Base-by-base conservation (phyloP, 2,329 filamentous ascomycete genomes). In the Fusarium compactum region DNA sequence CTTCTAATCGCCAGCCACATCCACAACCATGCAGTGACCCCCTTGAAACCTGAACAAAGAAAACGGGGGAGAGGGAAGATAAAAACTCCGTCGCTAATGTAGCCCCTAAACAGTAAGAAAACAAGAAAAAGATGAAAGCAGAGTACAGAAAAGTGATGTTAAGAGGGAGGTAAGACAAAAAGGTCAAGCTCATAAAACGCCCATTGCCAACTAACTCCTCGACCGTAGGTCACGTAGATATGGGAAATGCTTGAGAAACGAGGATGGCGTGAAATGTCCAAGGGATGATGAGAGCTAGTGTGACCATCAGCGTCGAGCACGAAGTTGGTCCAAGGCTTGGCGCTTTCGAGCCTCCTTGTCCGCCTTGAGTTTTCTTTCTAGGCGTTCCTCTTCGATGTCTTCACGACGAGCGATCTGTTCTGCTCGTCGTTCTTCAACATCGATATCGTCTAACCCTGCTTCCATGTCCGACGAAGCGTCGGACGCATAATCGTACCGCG, bases 401-500 rank as follows among this genome's bases (percentile, higher is more conserved):
- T 95, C 92, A 48, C 85, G 85, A 46, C 87, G 87, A 25, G 91
- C 92, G 58, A 86, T 83, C 30, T 82, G 80, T 64, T 90, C 86
- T 4, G 92, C 91, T 52, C 82, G 77, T 48, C 84, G 82, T 77
- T 95, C 92, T 78, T 95, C 92, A 38, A 86, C 82, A 65, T 94
- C 91, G 55, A 95, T 87, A 72, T 94, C 92, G 65, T 90, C 90
- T 40, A 91, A 78, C 34, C 91, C 91, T 4, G 91, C 92, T 78
- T 94, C 92, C 91, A 94, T 94, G 73, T 93, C 92, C 8, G 91
- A 93, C 8, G 90, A 92, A 8, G 78, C 88, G 58, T 91, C 91
- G 1, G 89, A 90, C 5, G 83, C 86, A 69, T 92, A 91, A 50
- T 83, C 84, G 65, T 87, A 85, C 8, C 81, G 80, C 32, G 79